A percentile compares a stretch with the other conserved stretches of the same genome.
Conservation (phyloP, 768 basidiomycete genomes). For the Termitomyces titanicus region DNA sequence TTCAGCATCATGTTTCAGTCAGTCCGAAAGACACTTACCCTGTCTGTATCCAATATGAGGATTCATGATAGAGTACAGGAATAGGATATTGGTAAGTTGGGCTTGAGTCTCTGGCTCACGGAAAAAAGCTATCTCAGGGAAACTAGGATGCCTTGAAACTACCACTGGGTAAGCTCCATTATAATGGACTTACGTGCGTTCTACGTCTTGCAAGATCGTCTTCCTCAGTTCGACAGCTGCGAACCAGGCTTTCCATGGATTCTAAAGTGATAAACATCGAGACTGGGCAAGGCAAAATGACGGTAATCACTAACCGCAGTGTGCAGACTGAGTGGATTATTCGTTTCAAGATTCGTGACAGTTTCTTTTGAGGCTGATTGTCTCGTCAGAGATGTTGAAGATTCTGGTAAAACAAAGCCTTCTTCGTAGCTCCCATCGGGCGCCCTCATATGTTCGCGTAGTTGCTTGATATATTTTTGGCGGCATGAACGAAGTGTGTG, state of each 20-base stretch:
- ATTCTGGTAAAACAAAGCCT: constrained; percentile 56
- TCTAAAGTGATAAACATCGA: constrained; percentile 40
- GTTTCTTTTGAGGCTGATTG: constrained; percentile 22
- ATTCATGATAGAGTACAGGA: constrained; percentile 76
- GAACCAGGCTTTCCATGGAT: constrained; percentile 97
- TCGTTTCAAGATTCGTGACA: constrained; percentile 53
- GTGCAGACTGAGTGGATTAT: constrained; percentile 81
- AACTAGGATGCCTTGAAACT: constrained; percentile 42
- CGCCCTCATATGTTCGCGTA: constrained; percentile 71
- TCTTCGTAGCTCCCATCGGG: constrained; percentile 85
- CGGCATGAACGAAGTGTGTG: constrained; percentile 48
- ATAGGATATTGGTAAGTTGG: constrained; percentile 83
- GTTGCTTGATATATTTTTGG: constrained; percentile 49
- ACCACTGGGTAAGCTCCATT: constrained; percentile 3
- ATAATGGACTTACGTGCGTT: constrained; percentile 71
- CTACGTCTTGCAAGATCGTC: constrained; percentile 91
- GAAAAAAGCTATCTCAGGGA: constrained; percentile 96
- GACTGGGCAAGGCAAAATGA: not conserved
- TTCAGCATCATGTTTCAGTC: not conserved
- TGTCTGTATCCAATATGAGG: constrained; percentile 91
- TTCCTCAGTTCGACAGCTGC: constrained; percentile 83
- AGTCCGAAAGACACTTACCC: constrained; percentile 27
- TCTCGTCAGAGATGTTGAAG: constrained; percentile 23
- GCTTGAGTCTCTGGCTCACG: constrained; percentile 69
- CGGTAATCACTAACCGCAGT: constrained; percentile 47